Evolutionary conservation across 179 eudicot species (phyloP).

Genomic region (Actinidia chinensis): DNA sequence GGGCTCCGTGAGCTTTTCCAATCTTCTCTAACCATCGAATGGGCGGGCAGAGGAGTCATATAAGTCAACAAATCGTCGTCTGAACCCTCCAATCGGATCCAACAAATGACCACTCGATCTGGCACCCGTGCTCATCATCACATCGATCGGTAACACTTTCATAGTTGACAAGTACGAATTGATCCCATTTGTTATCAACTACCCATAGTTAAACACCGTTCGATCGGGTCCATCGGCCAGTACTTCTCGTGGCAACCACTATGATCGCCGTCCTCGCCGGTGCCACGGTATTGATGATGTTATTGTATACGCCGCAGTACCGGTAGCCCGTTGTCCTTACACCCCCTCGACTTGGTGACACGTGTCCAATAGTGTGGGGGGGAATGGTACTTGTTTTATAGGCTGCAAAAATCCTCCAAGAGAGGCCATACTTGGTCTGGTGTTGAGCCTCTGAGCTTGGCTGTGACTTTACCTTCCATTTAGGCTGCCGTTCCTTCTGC

Average conservation of each 20-base stretch:
- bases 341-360: conserved; percentile 36
- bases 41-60: conserved; percentile 36
- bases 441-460: conserved; percentile 33
- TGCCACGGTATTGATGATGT: conserved; percentile 13
- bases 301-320: conserved; percentile 32
- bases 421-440: conserved; percentile 68
- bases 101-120: conserved; percentile 65
- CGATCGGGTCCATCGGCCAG: conserved; percentile 23
- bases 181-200: conserved; percentile 41
- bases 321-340: conserved; percentile 39
- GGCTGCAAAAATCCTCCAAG: conserved; percentile 59
- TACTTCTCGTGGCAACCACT: conserved; percentile 51
- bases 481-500: conserved; percentile 22
- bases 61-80: conserved; percentile 38
- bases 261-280: conserved; percentile 17
- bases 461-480: conserved; percentile 77
- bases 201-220: conserved; percentile 35
- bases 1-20: conserved; percentile 37
- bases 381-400: conserved; percentile 60
- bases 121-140: conserved; percentile 41
- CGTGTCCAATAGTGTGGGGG: conserved; percentile 43
- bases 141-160: conserved; percentile 25
- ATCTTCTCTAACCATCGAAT: conserved; percentile 49
- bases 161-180: conserved; percentile 29
- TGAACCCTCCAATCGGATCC: conserved; percentile 68